A percentile compares a stretch with the other conserved stretches of the same genome.
Evolutionary conservation across 345 rosid genomes (phyloP).

Genomic region (sweet orange (Citrus sinensis)): DVS_A1.0 CM039164.1:18457001-18457500

Average conservation of each 20-base stretch:
- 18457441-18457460: not conserved
- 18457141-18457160: not conserved
- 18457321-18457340: not conserved
- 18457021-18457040: not conserved
- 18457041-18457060: not conserved
- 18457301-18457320: not conserved
- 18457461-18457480: not conserved
- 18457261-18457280: not conserved
- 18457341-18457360: not conserved
- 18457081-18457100: conserved; percentile 80
- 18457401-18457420: not conserved
- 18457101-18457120: conserved; percentile 93
- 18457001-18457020: not conserved
- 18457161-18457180: not conserved
- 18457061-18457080: conserved; percentile 71
- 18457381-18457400: not conserved
- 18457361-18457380: not conserved
- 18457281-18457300: not conserved
- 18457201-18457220: not conserved
- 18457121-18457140: conserved; percentile 83
- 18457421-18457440: not conserved
- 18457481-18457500: not conserved
- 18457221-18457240: not conserved
- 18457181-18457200: not conserved
- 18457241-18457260: not conserved